These are phyloP conservation scores for Talaromyces sp. DNA, from an alignment of 2,329 filamentous ascomycete species.

Conservation along the genomic window DNA sequence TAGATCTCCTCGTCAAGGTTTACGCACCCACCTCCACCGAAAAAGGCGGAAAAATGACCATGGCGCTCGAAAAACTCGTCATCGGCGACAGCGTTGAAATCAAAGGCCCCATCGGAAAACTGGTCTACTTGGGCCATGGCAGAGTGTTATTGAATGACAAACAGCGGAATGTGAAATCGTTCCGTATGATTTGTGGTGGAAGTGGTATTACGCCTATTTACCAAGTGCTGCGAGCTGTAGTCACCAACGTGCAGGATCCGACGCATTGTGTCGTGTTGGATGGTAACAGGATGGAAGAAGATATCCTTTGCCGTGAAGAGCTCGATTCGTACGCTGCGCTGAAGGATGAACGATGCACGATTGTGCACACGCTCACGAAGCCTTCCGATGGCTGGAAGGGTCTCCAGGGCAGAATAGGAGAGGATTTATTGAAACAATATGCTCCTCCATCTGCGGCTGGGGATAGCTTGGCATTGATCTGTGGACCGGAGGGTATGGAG, in stretches of 20 bases:
- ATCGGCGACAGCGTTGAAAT: slow-evolving; percentile 73
- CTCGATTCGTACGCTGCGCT: slow-evolving; percentile 60
- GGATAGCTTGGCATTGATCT: slow-evolving; percentile 66
- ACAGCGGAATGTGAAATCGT: slow-evolving; percentile 57
- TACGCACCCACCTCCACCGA: slow-evolving; percentile 61
- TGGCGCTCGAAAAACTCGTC: slow-evolving; percentile 68
- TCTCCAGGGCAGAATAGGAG: slow-evolving; percentile 62
- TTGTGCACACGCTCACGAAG: slow-evolving; percentile 68
- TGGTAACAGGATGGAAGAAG: slow-evolving; percentile 71
- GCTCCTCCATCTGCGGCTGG: slow-evolving; percentile 38
- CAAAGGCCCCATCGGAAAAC: slow-evolving; percentile 83
- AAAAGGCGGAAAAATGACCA: slow-evolving; percentile 75
- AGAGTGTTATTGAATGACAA: slow-evolving; percentile 58
- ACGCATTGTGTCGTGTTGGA: slow-evolving; percentile 71
- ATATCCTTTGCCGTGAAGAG: slow-evolving; percentile 75
- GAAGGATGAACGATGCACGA: slow-evolving; percentile 53
- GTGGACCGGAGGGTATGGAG: slow-evolving; percentile 74
- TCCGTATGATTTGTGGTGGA: slow-evolving; percentile 84
- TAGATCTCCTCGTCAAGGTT: slow-evolving; percentile 78
- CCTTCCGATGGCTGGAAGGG: slow-evolving; percentile 65
- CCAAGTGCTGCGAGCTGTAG: slow-evolving; percentile 72
- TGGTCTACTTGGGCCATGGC: slow-evolving; percentile 71
- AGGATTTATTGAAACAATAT: slow-evolving; percentile 59
- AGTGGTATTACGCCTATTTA: slow-evolving; percentile 92
- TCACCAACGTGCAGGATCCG: slow-evolving; percentile 59